A percentile compares a stretch with the other conserved stretches of the same genome.
Evolutionary conservation across 2,329 filamentous ascomycete species (phyloP).

Genomic region (Xylaria sp.): DNA sequence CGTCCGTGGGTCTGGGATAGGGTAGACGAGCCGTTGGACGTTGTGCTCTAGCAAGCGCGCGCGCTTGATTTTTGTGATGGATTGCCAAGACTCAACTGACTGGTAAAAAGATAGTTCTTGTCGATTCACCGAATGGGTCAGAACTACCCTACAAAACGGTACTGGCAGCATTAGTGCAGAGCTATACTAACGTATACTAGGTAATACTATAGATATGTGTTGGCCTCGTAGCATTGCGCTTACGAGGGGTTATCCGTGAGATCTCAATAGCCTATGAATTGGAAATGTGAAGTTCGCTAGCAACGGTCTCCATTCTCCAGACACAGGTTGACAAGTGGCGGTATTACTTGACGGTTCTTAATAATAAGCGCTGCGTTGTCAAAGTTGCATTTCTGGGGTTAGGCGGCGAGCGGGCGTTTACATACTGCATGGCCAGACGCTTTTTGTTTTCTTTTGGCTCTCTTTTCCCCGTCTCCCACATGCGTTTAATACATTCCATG

Average conservation of each 20-base stretch:
- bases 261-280: constrained; percentile 22
- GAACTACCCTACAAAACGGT: constrained; percentile 7
- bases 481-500: background rate
- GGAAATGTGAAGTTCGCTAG: background rate
- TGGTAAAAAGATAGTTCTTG: constrained; percentile 17
- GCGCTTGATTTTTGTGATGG: constrained; percentile 24
- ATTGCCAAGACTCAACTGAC: constrained; percentile 21
- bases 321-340: constrained; percentile 33
- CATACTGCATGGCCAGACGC: background rate
- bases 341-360: constrained; percentile 6
- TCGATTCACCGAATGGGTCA: constrained; percentile 1
- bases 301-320: constrained; percentile 19
- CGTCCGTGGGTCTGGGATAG: constrained; percentile 6
- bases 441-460: constrained; percentile 6
- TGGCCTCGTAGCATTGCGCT: constrained; percentile 14
- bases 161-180: constrained; percentile 11
- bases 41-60: constrained; percentile 27
- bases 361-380: constrained; percentile 34
- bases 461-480: background rate
- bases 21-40: constrained; percentile 6
- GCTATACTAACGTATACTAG: background rate
- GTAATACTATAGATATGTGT: constrained; percentile 3
- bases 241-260: constrained; percentile 8
- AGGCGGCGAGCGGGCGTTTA: constrained; percentile 16
- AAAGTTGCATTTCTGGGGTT: constrained; percentile 33